A percentile compares a stretch with the other conserved stretches of the same genome.
These are phyloP conservation scores for Carex myosuroides DNA, from an alignment of 176 grass and related monocot species.

Conservation along the genomic window DNA sequence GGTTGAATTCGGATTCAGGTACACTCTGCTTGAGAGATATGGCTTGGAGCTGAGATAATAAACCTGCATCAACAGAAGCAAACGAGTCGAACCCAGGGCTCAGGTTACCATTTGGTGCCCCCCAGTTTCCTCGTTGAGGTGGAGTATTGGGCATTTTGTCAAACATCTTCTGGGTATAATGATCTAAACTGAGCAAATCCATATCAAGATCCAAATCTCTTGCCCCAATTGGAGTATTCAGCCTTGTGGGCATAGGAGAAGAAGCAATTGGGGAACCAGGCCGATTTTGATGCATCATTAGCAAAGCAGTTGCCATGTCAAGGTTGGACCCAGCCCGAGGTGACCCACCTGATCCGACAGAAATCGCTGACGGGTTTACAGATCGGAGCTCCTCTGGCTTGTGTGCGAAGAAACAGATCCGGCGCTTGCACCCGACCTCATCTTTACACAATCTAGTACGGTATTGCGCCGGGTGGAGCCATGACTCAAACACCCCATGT, in stretches of 20 bases:
- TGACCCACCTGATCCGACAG: slow-evolving; percentile 38
- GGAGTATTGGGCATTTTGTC: slow-evolving; percentile 51
- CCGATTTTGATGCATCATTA: slow-evolving; percentile 30
- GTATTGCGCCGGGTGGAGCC: slow-evolving; percentile 93
- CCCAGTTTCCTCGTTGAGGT: slow-evolving; percentile 66
- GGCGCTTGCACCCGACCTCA: slow-evolving; percentile 54
- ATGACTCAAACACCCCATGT: slow-evolving; percentile 84
- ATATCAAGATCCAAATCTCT: slow-evolving; percentile 67
- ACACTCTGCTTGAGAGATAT: slow-evolving; percentile 50
- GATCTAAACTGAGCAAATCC: slow-evolving; percentile 62
- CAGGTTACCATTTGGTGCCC: slow-evolving; percentile 18
- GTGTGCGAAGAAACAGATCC: slow-evolving; percentile 91
- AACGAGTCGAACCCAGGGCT: slow-evolving; percentile 42
- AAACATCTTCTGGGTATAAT: slow-evolving; percentile 84
- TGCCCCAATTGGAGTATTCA: slow-evolving; percentile 54
- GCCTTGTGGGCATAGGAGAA: slow-evolving; percentile 38
- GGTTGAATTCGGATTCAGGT: slow-evolving; percentile 31
- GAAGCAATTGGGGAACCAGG: slow-evolving; percentile 27
- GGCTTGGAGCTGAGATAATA: slow-evolving; percentile 60
- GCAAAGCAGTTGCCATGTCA: slow-evolving; percentile 45
- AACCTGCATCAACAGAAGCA: slow-evolving; percentile 41
- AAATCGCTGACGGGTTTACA: slow-evolving; percentile 57
- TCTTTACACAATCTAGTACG: slow-evolving; percentile 72
- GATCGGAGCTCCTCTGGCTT: slow-evolving; percentile 78
- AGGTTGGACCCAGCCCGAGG: slow-evolving; percentile 38